Evolutionary conservation across 306 rosid species (phyloP).

Genomic region (Mimosa pudica): DNA sequence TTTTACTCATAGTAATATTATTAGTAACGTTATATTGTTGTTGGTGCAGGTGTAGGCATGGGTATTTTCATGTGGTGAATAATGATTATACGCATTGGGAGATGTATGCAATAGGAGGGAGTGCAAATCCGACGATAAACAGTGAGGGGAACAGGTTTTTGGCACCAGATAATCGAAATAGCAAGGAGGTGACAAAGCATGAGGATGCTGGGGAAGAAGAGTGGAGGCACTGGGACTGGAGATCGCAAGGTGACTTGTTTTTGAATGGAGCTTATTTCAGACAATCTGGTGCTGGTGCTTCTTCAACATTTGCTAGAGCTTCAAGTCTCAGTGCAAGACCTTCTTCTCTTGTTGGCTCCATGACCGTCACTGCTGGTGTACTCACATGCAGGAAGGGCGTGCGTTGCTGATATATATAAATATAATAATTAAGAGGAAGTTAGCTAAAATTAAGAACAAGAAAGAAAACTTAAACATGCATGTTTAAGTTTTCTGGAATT

Average conservation of each 20-base stretch:
- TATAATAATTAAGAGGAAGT: too few relatives aligned
- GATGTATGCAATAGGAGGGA: conserved; percentile 95
- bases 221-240: conserved; percentile 85
- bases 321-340: conserved; percentile 85
- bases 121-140: conserved; percentile 81
- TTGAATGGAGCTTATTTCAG: conserved; percentile 80
- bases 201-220: conserved; percentile 67
- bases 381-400: conserved; percentile 68
- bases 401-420: conserved; percentile 45
- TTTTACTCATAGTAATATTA: too few relatives aligned
- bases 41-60: conserved; percentile 75
- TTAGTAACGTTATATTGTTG: background rate
- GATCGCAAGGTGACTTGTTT: conserved; percentile 81
- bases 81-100: conserved; percentile 96
- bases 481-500: conserved; percentile 7
- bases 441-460: too few relatives aligned
- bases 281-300: conserved; percentile 68
- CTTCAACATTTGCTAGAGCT: conserved; percentile 70
- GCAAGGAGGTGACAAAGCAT: conserved; percentile 83
- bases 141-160: conserved; percentile 86
- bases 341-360: conserved; percentile 76
- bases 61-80: conserved; percentile 91
- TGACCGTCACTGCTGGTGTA: conserved; percentile 76
- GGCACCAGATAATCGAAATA: conserved; percentile 60
- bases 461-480: too few relatives aligned